These are phyloP conservation scores for Boletellus emodensis DNA, from an alignment of 768 basidiomycete species.

Conservation along the genomic window DNA sequence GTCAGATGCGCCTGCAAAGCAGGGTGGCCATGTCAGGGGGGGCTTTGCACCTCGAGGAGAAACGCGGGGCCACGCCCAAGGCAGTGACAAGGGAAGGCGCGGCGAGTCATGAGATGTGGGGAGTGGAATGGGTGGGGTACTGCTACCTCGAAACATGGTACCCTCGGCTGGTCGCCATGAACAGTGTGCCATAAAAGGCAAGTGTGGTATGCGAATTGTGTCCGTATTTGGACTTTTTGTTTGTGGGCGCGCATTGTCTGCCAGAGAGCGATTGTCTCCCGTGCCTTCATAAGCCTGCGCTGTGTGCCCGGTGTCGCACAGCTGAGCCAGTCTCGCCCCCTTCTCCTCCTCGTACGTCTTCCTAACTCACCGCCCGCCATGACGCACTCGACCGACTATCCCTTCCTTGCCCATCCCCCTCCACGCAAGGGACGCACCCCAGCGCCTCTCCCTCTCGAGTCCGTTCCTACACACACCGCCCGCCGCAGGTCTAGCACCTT, in stretches of 20 bases:
- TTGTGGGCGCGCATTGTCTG: conserved; percentile 9
- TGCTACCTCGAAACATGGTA: too few relatives aligned
- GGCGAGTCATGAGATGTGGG: conserved; percentile 8
- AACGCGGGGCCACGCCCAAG: conserved; percentile 5
- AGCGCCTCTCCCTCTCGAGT: conserved; percentile 27
- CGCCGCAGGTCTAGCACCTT: conserved; percentile 42
- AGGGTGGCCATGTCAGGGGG: conserved; percentile 11
- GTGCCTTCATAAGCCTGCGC: conserved; percentile 14
- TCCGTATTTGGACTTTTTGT: conserved; percentile 13
- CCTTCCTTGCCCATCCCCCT: conserved; percentile 44
- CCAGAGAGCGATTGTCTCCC: conserved; percentile 18
- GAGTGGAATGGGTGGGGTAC: too few relatives aligned
- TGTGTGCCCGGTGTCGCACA: not conserved
- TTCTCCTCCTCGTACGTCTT: not conserved
- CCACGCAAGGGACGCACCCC: conserved; percentile 35
- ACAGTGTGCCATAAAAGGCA: conserved; percentile 16
- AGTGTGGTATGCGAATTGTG: conserved; percentile 19
- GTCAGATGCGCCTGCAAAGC: not conserved
- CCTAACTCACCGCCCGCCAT: not conserved
- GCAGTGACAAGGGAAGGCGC: conserved; percentile 5
- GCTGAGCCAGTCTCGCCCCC: conserved; percentile 20
- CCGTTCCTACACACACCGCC: conserved; percentile 20
- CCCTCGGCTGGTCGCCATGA: too few relatives aligned
- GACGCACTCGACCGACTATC: conserved; percentile 23
- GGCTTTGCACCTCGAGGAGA: conserved; percentile 12